A percentile compares a stretch with the other conserved stretches of the same genome.
These are phyloP conservation scores for Platanthera zijinensis DNA, from an alignment of 106 monocot species.

Conservation along the genomic window DNA sequence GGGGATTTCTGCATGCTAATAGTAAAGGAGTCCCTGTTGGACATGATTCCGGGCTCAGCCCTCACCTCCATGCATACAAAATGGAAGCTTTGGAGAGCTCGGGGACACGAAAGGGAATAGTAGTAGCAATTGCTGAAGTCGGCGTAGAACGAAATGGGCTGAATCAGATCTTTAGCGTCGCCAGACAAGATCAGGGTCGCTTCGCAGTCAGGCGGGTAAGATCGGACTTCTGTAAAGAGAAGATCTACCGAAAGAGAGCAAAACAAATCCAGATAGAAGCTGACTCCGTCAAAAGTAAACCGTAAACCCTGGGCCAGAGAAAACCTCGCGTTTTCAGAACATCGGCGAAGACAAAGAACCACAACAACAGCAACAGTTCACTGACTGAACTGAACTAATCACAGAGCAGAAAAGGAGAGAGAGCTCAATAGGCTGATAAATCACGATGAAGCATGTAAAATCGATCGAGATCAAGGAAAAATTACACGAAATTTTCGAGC, in stretches of 20 bases:
- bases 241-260: background rate
- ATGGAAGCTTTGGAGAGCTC: background rate
- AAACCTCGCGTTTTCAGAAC: background rate
- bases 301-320: background rate
- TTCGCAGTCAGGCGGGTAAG: background rate
- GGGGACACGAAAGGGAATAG: background rate
- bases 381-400: background rate
- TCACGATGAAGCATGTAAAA: conserved; percentile 1
- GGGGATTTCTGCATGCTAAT: conserved; percentile 28
- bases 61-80: conserved; percentile 43
- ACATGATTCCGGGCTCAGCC: conserved; percentile 39
- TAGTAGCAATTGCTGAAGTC: background rate
- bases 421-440: background rate
- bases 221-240: background rate
- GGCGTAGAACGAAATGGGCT: background rate
- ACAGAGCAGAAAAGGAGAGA: background rate
- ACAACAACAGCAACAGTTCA: background rate
- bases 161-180: background rate
- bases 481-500: background rate
- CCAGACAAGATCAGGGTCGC: background rate
- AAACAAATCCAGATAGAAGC: background rate
- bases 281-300: background rate
- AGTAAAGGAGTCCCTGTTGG: conserved; percentile 39
- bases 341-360: background rate
- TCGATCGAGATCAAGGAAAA: background rate